Base-by-base conservation (phyloP, 345 rosid species). In the Aquilaria malaccensis region DNA sequence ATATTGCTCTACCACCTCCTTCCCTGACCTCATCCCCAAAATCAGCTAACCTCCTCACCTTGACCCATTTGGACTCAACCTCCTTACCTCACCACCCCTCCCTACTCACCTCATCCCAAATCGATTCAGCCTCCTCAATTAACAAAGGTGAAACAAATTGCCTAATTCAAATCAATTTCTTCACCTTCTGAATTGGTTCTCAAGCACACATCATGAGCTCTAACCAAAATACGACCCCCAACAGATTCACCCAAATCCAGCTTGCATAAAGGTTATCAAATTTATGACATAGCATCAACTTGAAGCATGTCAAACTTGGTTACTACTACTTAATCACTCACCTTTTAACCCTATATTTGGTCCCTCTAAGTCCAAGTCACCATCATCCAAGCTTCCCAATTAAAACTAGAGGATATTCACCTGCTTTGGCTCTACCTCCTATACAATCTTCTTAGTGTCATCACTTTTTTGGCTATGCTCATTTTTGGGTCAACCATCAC, bases 281-380 rank as follows among this genome's bases (percentile, higher is more conserved):
- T 82, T 87, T 90, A 76, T 77, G 80, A 55, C 97, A 85, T 57
- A 89, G 86, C 71, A 94, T 93, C 57, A 93, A 87, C 66, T 76
- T 89, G 48, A 89, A 93, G 74, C 79, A 93, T 68, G 96, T 93
- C 12, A 93, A 93, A 67, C 68, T 89, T 9, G 98, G 98, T 45
- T 93, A 87, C 61, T 97, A 93, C 70, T 85, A 87, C 54, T 74
- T 93, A 13, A 74, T 89, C 14, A 84, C 79, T 30, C 80, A 87
- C 61, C 74, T 93, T 43, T 70, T 87, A 69, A 83, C 91, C 43
- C 88, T 93, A 4, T 83, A 89, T 65, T 68, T 89, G 53, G 69
- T 87, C 61, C 98, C 98, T 3, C 67, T 83, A 69, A 83, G 80
- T 80, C 86, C 91, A 22, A 6, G 79, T 81, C 49, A 63, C 80